Conservation (phyloP, 2,329 filamentous ascomycete genomes). For the Trichoderma sp. region DNA sequence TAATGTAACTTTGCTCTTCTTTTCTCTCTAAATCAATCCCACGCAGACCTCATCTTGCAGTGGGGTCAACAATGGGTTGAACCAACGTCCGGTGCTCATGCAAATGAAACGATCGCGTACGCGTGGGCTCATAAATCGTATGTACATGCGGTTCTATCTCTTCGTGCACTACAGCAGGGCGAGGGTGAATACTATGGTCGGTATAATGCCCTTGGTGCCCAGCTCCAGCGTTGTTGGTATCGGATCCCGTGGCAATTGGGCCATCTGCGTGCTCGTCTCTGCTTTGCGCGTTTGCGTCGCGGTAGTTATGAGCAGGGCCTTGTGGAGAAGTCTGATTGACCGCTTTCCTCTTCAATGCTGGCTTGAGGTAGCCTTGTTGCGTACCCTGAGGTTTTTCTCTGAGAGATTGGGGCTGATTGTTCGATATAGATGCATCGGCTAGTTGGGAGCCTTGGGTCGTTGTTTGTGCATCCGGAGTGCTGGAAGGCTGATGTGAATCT, state of each 20-base stretch:
- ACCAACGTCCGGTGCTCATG: conserved; percentile 31
- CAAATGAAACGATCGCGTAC: conserved; percentile 31
- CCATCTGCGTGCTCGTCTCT: not conserved
- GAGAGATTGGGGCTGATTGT: not conserved
- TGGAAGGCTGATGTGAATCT: not conserved
- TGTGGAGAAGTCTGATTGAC: not conserved
- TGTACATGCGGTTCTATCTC: conserved; percentile 29
- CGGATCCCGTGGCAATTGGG: not conserved
- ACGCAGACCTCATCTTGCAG: not conserved
- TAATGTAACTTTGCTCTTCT: not conserved
- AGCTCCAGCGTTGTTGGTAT: not conserved
- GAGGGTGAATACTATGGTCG: conserved; percentile 29
- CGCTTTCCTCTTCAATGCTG: not conserved
- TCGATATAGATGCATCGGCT: not conserved
- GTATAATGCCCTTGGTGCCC: conserved; percentile 16
- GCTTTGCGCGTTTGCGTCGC: not conserved
- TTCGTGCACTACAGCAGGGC: conserved; percentile 29
- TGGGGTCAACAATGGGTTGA: conserved; percentile 32
- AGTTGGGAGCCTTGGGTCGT: not conserved
- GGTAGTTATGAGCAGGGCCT: not conserved
- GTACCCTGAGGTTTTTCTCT: not conserved
- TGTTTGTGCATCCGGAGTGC: not conserved
- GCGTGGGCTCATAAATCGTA: conserved; percentile 29
- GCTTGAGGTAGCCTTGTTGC: not conserved
- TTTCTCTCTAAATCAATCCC: not conserved